Percentiles rank a stretch among this genome's conserved stretches.
Conservation (phyloP, 805 yeast species). For the Candida sonorensis region DNA sequence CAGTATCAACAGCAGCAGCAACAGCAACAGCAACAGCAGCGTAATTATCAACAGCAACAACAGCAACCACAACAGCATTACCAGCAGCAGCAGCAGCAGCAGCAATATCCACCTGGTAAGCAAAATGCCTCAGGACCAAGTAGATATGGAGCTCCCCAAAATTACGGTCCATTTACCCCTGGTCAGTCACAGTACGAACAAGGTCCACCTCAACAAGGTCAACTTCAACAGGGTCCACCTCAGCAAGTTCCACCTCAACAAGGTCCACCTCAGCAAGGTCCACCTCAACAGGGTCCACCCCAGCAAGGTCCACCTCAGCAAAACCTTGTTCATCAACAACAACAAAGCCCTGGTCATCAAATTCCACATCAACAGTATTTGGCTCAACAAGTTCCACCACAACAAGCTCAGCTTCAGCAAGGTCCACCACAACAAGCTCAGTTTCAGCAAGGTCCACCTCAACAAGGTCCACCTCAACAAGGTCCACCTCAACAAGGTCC, state of each 20-base stretch:
- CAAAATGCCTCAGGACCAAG: too few relatives aligned
- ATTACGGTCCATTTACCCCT: too few relatives aligned
- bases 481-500: constrained; percentile 9
- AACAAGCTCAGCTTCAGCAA: constrained; percentile 9
- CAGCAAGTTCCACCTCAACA: constrained; percentile 14
- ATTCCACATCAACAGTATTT: constrained; percentile 12
- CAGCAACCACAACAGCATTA: constrained; percentile 9
- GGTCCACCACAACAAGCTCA: constrained; percentile 17
- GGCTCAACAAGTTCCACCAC: constrained; percentile 17
- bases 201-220: too few relatives aligned
- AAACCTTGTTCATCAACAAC: constrained; percentile 1
- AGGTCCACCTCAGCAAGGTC: too few relatives aligned
- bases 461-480: constrained; percentile 14
- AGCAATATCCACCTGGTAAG: too few relatives aligned
- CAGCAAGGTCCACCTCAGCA: constrained; percentile 12
- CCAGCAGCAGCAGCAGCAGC: constrained; percentile 6
- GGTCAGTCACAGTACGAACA: too few relatives aligned
- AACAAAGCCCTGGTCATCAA: not conserved
- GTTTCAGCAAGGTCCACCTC: constrained; percentile 16
- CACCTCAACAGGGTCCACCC: constrained; percentile 14
- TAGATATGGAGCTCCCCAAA: too few relatives aligned
- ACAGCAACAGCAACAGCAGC: constrained; percentile 1
- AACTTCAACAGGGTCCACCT: constrained; percentile 11
- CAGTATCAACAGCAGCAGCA: constrained; percentile 10
- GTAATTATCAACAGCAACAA: constrained; percentile 5